Evolutionary conservation across 768 basidiomycete species (phyloP), one percentile per base, ranked within the genome.

Genomic region (Lactarius hatsudake): DNA sequence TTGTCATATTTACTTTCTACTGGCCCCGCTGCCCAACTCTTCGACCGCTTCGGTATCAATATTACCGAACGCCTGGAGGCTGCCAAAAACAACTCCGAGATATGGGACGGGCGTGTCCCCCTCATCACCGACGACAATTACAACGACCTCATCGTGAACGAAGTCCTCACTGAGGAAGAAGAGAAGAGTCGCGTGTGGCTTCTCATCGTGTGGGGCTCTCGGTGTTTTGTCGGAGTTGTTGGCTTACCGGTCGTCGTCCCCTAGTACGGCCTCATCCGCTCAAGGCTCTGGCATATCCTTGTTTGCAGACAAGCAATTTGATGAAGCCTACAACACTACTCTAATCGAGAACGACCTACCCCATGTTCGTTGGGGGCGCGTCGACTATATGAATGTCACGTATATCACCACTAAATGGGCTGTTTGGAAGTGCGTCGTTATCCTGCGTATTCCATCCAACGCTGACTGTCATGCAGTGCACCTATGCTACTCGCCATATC

Each of bases 341-440:
- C 62, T 84, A 40, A 74, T 84, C 17, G 83, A 81, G 26, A 82
- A 81, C 12, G 91, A 89, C 74, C 77, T 92, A 20, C 86, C 86
- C 3, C 75, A 91, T 73, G 83, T 95, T 64, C 87, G 84, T 65
- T 96, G 89, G 84, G 94, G 86, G 60, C 86, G 94, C 68, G 86
- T 96, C 65, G 93, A 96, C 79, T 96, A 94, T 76, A 78, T 94
- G 69, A 87, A 89, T 68, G 93, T 95, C 69, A 94, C 91, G 4
- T 78, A 81, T 62, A 76, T 94, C 64, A 95, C 93, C 64, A 93
- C 93, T 2, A 90, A 89, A 73, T 96, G 94, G 94, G 80, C 75
- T 42, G 76, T 96, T 58, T 95, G 93, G 91, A 83, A 85, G 94
- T 94, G 74, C 66, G 87, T 83, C 32, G 71, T 42, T 10, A 5